Evolutionary conservation across 345 rosid species (phyloP).

Genomic region (Geranium rotundifolium): DNA sequence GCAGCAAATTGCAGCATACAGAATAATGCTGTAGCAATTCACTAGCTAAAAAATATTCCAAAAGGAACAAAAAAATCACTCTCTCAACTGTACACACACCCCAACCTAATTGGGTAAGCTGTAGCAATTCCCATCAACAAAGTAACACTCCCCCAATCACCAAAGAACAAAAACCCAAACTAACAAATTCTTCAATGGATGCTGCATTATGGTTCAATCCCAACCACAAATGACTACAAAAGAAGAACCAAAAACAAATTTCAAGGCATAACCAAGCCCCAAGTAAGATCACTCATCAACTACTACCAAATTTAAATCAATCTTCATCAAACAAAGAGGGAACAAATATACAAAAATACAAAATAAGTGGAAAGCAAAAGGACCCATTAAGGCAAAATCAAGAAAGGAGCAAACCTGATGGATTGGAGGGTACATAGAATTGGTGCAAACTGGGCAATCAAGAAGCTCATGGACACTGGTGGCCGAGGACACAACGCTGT

Average conservation of each 20-base stretch:
- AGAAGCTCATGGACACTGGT: slow-evolving; percentile 92
- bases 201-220: background rate
- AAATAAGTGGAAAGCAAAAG: slow-evolving; percentile 2
- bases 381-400: slow-evolving; percentile 1
- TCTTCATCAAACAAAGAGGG: background rate
- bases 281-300: background rate
- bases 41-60: no score
- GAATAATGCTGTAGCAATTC: no score
- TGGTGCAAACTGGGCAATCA: no score
- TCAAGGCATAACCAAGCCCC: background rate
- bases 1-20: no score
- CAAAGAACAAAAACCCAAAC: background rate
- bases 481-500: slow-evolving; percentile 25
- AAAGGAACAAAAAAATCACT: no score
- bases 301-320: background rate
- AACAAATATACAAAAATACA: background rate
- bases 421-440: slow-evolving; percentile 96
- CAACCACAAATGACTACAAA: no score
- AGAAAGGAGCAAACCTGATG: slow-evolving; percentile 52
- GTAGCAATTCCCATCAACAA: no score
- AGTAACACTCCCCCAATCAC: no score
- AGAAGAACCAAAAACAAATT: no score
- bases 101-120: no score
- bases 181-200: background rate
- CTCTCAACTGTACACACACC: no score